phyloP scores from a whole-genome alignment of 257 asterid genomes.

The Cynanchum wilfordii region DNA sequence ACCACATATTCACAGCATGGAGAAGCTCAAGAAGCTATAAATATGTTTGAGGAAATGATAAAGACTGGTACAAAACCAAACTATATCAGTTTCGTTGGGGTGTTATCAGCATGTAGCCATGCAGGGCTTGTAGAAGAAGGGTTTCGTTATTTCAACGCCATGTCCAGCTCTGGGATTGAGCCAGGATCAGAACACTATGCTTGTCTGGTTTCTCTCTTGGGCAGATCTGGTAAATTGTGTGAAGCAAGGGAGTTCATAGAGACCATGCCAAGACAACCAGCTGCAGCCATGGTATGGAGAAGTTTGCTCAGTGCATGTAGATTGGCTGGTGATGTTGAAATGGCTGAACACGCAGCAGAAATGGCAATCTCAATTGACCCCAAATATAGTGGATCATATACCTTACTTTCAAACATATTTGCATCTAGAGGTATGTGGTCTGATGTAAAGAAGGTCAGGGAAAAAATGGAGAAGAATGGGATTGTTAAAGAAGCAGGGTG shows the following conservation, averaged over 20 bases:
- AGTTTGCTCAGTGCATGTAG: conserved; percentile 45
- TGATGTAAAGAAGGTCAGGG: conserved; percentile 37
- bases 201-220: conserved; percentile 49
- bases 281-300: conserved; percentile 30
- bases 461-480: conserved; percentile 30
- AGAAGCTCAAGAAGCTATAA: conserved; percentile 38
- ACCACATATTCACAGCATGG: conserved; percentile 46
- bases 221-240: conserved; percentile 37
- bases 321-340: conserved; percentile 28
- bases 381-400: conserved; percentile 38
- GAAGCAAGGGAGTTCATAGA: conserved; percentile 42
- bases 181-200: conserved; percentile 43
- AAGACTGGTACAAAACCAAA: conserved; percentile 30
- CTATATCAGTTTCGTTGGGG: conserved; percentile 34
- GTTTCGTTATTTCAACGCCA: conserved; percentile 25
- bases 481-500: conserved; percentile 40
- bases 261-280: conserved; percentile 40
- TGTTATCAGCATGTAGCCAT: conserved; percentile 46
- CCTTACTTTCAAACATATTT: conserved; percentile 41
- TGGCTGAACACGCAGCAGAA: conserved; percentile 36
- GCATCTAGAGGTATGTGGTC: conserved; percentile 47
- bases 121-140: conserved; percentile 45
- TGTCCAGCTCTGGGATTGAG: conserved; percentile 32
- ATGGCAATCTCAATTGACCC: conserved; percentile 36
- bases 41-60: conserved; percentile 32